Conservation (phyloP, 805 yeast genomes). For the Suhomyces kilbournensis region DNA sequence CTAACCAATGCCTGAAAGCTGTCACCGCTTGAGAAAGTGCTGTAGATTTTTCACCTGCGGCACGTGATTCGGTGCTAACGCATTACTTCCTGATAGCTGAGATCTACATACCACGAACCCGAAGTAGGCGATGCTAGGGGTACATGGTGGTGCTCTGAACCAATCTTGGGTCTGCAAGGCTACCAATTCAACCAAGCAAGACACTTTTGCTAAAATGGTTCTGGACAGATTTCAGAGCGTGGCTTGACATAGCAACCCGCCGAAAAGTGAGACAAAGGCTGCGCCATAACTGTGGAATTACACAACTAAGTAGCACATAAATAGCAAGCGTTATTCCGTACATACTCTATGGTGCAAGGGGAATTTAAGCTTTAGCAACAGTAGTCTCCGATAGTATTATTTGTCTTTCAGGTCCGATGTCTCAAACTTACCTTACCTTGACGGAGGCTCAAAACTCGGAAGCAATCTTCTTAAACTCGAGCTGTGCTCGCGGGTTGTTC, state of each 20-base stretch:
- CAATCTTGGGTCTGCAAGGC: background rate
- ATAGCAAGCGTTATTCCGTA: background rate
- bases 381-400: too few relatives aligned
- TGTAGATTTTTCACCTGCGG: background rate
- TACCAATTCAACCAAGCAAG: background rate
- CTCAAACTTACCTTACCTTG: background rate
- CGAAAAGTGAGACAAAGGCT: background rate
- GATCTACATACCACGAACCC: background rate
- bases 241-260: background rate
- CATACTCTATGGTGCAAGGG: background rate
- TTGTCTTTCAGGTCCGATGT: too few relatives aligned
- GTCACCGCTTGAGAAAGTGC: background rate
- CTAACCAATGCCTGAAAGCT: background rate
- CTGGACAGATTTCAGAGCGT: background rate
- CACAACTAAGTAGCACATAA: background rate
- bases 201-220: background rate
- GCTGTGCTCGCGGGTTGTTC: background rate
- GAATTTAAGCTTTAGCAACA: background rate
- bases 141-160: background rate
- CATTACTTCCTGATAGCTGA: background rate
- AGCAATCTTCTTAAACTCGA: background rate
- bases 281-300: background rate
- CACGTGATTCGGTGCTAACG: background rate
- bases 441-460: background rate
- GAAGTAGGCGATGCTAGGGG: background rate